Base-by-base conservation (phyloP, 83 land plant genomes). In the Picea abies region DNA sequence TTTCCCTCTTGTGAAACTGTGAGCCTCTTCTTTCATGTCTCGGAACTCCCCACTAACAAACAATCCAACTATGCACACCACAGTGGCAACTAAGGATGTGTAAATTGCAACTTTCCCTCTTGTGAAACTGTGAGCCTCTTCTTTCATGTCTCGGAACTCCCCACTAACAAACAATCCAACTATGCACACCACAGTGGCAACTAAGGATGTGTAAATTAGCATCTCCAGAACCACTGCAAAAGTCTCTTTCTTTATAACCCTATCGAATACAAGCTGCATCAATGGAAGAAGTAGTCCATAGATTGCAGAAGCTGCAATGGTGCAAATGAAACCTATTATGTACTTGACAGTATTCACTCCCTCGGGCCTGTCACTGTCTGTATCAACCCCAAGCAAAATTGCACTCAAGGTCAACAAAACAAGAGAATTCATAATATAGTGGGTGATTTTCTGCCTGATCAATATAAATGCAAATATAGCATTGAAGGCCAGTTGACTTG, bases 271-370 rank as follows among this genome's bases (percentile, higher is more conserved):
- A 7, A 89, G 84, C 80, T 91, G 88, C 66, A 72, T 78, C 16
- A 89, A 78, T 20, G 86, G 85, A 41, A 91, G 90, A 17, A 82
- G 44, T 19, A 91, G 79, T 3, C 91, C 90, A 84, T 80, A 85
- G 1, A 79, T 32, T 4, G 90, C 90, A 4, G 93, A 87, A 15
- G 91, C 93, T 9, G 72, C 89, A 16, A 91, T 15, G 4, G 91
- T 87, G 52, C 80, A 76, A 0, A 85, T 14, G 56, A 85, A 89
- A 0, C 93, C 91, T 6, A 89, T 60, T 3, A 70, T 79, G 61
- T 85, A 87, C 63, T 91, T 69, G 14, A 83, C 8, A 32, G 62
- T 8, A 4, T 82, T 68, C 23, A 62, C 25, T 8, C 79, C 61
- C 78, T 20, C 65, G 5, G 79, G 56, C 16, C 82, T 44, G 22